Base-by-base conservation (phyloP, 768 basidiomycete species). In the Phlebiopsis flavidoalba region DNA sequence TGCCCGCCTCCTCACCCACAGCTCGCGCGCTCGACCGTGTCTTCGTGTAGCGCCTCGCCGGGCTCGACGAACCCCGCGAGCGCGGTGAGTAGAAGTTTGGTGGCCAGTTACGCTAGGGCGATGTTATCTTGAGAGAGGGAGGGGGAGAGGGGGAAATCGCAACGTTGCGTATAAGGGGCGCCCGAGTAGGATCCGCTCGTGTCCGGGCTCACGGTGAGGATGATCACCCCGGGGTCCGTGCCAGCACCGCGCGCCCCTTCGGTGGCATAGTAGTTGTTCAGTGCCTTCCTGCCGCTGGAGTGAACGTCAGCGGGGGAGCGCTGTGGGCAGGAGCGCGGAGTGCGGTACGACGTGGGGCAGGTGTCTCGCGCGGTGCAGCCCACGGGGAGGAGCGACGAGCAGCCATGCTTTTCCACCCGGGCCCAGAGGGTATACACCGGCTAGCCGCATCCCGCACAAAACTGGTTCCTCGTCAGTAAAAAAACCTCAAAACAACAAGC, bases 1-100 rank as follows among this genome's bases (percentile, higher is more conserved):
- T 82, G 4, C 96, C 96, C 1, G 93, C 91, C 72, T 98, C 96
- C 72, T 99, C 96, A n/a, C n/a, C 87, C 93, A 93, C 72, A 96
- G 88, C 73, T 98, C 96, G 43, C 96, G 43, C 96, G 82, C 56
- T 83, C 79, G 33, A 98, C 95, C 1, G 95, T 89, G 66, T 98
- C 95, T 70, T 99, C 96, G 64, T 97, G 89, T n/a, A n/a, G n/a
- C 0, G 90, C 85, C 72, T 99, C 96, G 10, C 90, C 95, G 5
- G 95, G 93, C 71, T 98, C 96, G 49, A 95, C 82, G 70, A 98
- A 98, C 2, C 96, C 96, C 0, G 95, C 93, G 31, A 98, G 75
- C 50, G 93, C 92, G 1, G n/a, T n/a, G 93, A 95, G 73, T 93
- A 62, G 72, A 91, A 89, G 49, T 78, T 83, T 2, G 73, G 76